These are phyloP conservation scores for Mycena kentingensis DNA, from an alignment of 768 basidiomycete species.

Conservation along the genomic window DNA sequence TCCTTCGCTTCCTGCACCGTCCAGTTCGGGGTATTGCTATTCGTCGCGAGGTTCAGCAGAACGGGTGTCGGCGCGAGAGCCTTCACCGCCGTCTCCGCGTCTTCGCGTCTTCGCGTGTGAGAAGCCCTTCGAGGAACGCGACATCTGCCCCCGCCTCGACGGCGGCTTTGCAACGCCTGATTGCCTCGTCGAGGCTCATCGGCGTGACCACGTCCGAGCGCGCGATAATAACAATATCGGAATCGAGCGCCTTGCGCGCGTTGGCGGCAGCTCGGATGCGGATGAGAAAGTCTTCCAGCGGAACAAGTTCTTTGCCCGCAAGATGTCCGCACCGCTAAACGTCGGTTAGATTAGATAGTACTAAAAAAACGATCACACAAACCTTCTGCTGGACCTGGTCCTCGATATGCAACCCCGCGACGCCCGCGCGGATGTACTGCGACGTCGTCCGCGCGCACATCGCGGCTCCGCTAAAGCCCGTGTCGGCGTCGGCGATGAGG, in stretches of 20 bases:
- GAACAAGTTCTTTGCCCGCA: constrained; percentile 54
- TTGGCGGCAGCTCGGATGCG: constrained; percentile 55
- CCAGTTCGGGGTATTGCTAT: constrained; percentile 46
- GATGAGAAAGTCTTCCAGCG: constrained; percentile 49
- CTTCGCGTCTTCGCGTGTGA: constrained; percentile 38
- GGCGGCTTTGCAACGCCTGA: constrained; percentile 42
- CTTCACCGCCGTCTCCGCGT: constrained; percentile 35
- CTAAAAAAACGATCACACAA: neutral
- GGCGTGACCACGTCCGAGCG: constrained; percentile 45
- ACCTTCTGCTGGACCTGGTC: constrained; percentile 46
- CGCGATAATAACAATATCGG: constrained; percentile 35
- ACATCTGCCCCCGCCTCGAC: constrained; percentile 39
- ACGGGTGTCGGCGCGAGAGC: constrained; percentile 39
- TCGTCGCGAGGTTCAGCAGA: constrained; percentile 46
- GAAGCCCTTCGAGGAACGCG: constrained; percentile 49
- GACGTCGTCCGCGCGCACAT: constrained; percentile 58
- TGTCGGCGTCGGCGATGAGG: constrained; percentile 59
- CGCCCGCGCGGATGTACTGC: constrained; percentile 50
- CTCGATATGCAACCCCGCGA: constrained; percentile 58
- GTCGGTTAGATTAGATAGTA: neutral
- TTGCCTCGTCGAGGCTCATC: constrained; percentile 42
- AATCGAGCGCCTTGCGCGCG: constrained; percentile 47
- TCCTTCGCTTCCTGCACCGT: constrained; percentile 41
- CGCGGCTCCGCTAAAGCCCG: constrained; percentile 57
- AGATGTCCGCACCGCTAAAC: constrained; percentile 51